Conservation (phyloP, 164 flowering plant genomes). For the Akebia trifoliata region DNA sequence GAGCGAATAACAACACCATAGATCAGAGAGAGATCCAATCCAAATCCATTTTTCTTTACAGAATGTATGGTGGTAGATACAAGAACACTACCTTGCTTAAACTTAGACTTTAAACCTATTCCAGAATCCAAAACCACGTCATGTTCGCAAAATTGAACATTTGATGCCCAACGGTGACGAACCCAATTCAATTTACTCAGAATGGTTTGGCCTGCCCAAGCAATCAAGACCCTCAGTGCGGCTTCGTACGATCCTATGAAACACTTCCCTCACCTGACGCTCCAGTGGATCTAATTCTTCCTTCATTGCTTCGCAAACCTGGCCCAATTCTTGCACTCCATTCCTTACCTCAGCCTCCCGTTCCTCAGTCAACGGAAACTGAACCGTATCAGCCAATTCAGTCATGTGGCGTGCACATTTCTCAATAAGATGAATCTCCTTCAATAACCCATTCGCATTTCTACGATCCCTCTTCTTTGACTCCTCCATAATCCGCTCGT, state of each 20-base stretch:
- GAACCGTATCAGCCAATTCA: slow-evolving; percentile 55
- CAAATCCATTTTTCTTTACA: slow-evolving; percentile 41
- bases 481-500: slow-evolving; percentile 76
- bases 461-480: slow-evolving; percentile 70
- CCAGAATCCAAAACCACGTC: slow-evolving; percentile 10
- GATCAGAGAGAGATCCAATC: slow-evolving; percentile 22
- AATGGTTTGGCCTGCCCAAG: slow-evolving; percentile 32
- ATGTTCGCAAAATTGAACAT: slow-evolving; percentile 14
- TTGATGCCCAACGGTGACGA: slow-evolving; percentile 4
- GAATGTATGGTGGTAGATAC: slow-evolving; percentile 35
- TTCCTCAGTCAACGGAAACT: slow-evolving; percentile 63
- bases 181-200: slow-evolving; percentile 24
- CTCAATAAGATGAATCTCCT: slow-evolving; percentile 75
- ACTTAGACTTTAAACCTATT: slow-evolving; percentile 7
- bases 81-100: slow-evolving; percentile 29
- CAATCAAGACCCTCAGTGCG: slow-evolving; percentile 79
- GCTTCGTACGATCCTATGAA: slow-evolving; percentile 68
- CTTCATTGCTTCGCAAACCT: slow-evolving; percentile 43
- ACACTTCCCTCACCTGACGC: slow-evolving; percentile 79
- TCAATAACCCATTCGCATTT: slow-evolving; percentile 65
- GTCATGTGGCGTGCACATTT: slow-evolving; percentile 49
- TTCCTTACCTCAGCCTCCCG: slow-evolving; percentile 56
- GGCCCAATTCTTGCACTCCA: slow-evolving; percentile 44
- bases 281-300: slow-evolving; percentile 77
- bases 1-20: slow-evolving; percentile 18